Conservation (phyloP, 345 rosid genomes). For the Sonneratia alba region DNA sequence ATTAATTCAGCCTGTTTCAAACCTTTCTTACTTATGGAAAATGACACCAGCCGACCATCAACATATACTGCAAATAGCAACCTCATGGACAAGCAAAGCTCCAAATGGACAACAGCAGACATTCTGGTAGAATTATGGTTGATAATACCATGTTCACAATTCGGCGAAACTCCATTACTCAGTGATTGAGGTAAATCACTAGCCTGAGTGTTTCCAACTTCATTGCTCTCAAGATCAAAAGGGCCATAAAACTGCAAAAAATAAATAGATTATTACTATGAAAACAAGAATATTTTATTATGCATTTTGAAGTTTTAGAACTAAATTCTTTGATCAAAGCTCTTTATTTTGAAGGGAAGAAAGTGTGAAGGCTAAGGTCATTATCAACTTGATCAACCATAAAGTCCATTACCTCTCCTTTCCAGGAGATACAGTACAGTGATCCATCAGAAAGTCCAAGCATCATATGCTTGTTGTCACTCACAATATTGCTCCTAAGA, state of each 20-base stretch:
- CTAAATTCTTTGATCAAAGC: neutral
- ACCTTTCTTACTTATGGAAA: conserved; percentile 84
- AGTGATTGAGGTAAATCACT: conserved; percentile 24
- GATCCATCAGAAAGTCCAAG: conserved; percentile 88
- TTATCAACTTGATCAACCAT: neutral
- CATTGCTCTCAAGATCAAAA: conserved; percentile 42
- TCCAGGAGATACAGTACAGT: conserved; percentile 82
- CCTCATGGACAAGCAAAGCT: conserved; percentile 54
- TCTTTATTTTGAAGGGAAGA: neutral
- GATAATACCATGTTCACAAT: conserved; percentile 26
- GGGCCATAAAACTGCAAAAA: conserved; percentile 65
- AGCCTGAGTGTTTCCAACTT: conserved; percentile 25
- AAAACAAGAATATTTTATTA: neutral
- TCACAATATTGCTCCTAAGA: conserved; percentile 82
- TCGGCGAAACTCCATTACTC: conserved; percentile 47
- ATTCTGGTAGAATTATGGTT: conserved; percentile 24
- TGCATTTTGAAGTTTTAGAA: neutral
- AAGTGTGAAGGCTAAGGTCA: neutral
- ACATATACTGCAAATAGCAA: conserved; percentile 63
- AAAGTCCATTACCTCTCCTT: conserved; percentile 69
- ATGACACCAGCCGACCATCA: conserved; percentile 63
- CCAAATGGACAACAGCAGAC: conserved; percentile 53
- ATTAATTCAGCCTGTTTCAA: conserved; percentile 59
- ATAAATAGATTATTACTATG: conserved; percentile 6
- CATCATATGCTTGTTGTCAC: conserved; percentile 62